phyloP scores from a whole-genome alignment of 192 early-diverging fungal genomes.

The Podila clonocystis region DNA sequence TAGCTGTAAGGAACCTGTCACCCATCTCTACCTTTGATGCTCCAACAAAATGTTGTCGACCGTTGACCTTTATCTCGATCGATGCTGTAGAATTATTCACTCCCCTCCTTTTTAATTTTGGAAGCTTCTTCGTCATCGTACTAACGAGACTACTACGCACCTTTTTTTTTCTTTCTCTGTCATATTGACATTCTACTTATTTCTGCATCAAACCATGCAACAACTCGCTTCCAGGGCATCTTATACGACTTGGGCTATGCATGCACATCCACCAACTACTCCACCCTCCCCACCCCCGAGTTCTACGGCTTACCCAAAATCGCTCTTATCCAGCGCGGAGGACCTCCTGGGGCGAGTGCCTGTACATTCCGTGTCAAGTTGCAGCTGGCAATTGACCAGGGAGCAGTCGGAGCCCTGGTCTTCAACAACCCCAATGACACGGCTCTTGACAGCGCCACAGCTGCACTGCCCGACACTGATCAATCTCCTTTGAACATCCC shows the following conservation, averaged over 20 bases:
- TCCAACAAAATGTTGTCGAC: background rate
- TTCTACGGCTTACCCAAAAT: slow-evolving; percentile 32
- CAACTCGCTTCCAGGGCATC: slow-evolving; percentile 14
- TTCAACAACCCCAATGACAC: slow-evolving; percentile 18
- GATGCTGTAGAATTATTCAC: no score
- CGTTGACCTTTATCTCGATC: no score
- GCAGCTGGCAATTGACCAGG: slow-evolving; percentile 8
- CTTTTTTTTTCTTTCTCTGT: background rate
- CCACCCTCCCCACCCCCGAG: slow-evolving; percentile 28
- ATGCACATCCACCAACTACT: slow-evolving; percentile 16
- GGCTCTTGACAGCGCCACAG: slow-evolving; percentile 20
- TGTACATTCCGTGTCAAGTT: slow-evolving; percentile 39
- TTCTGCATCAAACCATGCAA: no score
- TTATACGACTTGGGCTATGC: slow-evolving; percentile 45
- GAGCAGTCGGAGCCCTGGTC: slow-evolving; percentile 24
- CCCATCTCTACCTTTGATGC: background rate
- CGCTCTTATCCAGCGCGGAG: slow-evolving; percentile 42
- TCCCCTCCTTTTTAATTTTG: no score
- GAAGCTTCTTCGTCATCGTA: no score
- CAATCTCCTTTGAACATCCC: slow-evolving; percentile 8
- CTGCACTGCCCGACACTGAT: background rate
- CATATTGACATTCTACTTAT: background rate
- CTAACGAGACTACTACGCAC: no score
- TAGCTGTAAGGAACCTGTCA: slow-evolving; percentile 16
- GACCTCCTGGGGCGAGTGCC: background rate